phyloP scores from a whole-genome alignment of 495 filamentous ascomycete species.

The Podospora tetraspora region DNA sequence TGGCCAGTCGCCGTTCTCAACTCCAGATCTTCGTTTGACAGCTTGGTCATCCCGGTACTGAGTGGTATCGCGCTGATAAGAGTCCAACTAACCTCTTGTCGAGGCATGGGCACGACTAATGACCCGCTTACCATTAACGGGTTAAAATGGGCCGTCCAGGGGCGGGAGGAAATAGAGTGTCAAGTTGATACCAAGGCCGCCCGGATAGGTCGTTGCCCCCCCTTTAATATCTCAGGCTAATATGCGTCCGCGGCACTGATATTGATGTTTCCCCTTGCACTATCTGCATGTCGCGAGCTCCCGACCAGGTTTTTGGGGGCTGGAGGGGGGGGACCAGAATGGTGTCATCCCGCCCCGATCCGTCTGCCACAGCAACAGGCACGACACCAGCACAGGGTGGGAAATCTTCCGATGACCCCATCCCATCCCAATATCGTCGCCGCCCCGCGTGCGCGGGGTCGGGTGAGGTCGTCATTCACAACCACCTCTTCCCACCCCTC shows the following conservation, averaged over 20 bases:
- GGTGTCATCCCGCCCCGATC: conserved; percentile 22
- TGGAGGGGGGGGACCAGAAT: conserved; percentile 10
- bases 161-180: conserved; percentile 16
- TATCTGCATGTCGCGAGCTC: conserved; percentile 13
- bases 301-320: conserved; percentile 27
- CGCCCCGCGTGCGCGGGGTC: neutral
- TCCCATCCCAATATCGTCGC: neutral
- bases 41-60: conserved; percentile 15
- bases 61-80: conserved; percentile 6
- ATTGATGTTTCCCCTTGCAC: conserved; percentile 16
- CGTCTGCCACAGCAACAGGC: conserved; percentile 12
- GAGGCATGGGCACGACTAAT: conserved; percentile 12
- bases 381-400: conserved; percentile 13
- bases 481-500: neutral
- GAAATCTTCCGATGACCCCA: conserved; percentile 15
- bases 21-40: conserved; percentile 14
- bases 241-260: conserved; percentile 19
- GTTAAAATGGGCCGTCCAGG: conserved; percentile 12
- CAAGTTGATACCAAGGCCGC: conserved; percentile 13
- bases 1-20: neutral
- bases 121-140: neutral
- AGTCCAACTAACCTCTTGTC: neutral
- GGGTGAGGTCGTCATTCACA: neutral
- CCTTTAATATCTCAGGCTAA: conserved; percentile 25
- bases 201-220: neutral